Percentiles rank a stretch among this genome's conserved stretches.
phyloP scores from a whole-genome alignment of 768 basidiomycete species.

The Hygrocybe punicea region DNA sequence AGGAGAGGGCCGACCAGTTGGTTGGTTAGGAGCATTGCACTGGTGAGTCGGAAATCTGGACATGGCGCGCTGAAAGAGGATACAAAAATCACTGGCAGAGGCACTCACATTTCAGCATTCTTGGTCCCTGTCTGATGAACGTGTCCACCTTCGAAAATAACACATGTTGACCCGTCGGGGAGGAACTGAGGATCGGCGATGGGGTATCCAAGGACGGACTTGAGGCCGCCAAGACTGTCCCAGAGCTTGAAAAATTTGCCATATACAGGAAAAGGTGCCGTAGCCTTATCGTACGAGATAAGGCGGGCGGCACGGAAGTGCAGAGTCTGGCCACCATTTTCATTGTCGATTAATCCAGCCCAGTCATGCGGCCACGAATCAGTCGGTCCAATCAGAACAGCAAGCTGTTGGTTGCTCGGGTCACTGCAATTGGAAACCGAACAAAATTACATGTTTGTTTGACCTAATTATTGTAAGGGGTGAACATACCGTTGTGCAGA shows the following conservation, averaged over 20 bases:
- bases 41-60: background rate
- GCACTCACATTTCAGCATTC: constrained; percentile 1
- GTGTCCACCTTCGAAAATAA: constrained; percentile 2
- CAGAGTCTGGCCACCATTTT: background rate
- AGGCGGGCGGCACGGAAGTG: background rate
- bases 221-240: background rate
- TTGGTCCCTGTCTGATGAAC: background rate
- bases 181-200: background rate
- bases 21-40: background rate
- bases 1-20: background rate
- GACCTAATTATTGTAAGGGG: background rate
- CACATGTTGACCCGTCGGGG: background rate
- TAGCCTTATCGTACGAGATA: background rate
- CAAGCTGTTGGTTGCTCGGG: background rate
- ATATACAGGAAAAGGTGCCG: background rate
- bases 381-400: background rate
- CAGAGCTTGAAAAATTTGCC: background rate
- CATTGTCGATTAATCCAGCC: background rate
- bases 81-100: background rate
- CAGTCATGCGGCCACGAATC: background rate
- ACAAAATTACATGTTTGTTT: background rate
- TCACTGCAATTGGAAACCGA: background rate
- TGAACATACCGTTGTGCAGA: background rate
- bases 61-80: background rate
- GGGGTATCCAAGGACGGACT: background rate